These are phyloP conservation scores for Colletotrichum sp. DNA, from an alignment of 2,329 filamentous ascomycete species.

Conservation along the genomic window DNA sequence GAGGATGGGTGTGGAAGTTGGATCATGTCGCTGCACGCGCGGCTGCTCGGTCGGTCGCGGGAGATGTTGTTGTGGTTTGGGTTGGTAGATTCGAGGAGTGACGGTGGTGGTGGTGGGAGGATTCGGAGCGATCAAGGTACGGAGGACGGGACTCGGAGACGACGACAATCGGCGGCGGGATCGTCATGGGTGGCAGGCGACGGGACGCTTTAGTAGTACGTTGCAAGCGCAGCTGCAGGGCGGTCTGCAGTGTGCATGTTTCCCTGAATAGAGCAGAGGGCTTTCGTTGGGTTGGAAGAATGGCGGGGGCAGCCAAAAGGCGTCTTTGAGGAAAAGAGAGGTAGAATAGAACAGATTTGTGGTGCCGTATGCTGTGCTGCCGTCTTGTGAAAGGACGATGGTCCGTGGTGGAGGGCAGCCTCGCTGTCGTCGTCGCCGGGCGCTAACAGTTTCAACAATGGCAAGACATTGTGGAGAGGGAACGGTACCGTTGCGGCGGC, in stretches of 20 bases:
- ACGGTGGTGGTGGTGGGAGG: background rate
- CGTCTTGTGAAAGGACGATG: conserved; percentile 14
- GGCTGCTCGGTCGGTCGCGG: background rate
- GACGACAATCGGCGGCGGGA: conserved; percentile 12
- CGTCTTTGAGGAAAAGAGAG: conserved; percentile 2
- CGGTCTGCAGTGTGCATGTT: background rate
- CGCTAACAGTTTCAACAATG: conserved; percentile 18
- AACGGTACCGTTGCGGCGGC: conserved; percentile 19
- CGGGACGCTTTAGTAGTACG: conserved; percentile 7
- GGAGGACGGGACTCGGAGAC: conserved; percentile 10
- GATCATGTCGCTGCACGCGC: conserved; percentile 16
- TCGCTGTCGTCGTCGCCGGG: background rate
- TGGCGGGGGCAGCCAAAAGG: conserved; percentile 2
- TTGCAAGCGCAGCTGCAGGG: conserved; percentile 6
- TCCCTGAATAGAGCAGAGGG: background rate
- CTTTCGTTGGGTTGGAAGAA: background rate
- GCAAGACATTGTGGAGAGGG: conserved; percentile 17
- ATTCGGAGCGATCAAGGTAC: conserved; percentile 8
- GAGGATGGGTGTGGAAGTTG: background rate
- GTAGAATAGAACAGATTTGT: background rate
- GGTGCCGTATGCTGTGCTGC: background rate
- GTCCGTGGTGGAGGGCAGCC: conserved; percentile 14
- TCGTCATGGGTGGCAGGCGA: conserved; percentile 21
- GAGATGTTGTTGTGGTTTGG: background rate
- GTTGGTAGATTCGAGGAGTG: background rate